Evolutionary conservation across 495 filamentous ascomycete genomes (phyloP).

Genomic region (Neurospora sp.): DNA sequence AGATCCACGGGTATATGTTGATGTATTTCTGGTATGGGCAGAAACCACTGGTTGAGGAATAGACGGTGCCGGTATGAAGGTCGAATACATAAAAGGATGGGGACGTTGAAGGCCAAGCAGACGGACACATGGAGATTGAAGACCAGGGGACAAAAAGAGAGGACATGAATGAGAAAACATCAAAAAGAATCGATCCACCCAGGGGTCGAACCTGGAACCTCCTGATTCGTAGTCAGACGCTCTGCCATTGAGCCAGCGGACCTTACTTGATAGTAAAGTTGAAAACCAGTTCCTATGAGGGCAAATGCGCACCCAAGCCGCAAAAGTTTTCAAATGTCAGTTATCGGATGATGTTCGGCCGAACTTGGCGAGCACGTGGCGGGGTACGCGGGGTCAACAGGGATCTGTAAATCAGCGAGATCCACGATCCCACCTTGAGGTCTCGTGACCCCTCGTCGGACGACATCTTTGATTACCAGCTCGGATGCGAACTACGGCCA

Average conservation of each 20-base stretch:
- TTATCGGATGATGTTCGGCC: neutral
- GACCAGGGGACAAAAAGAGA: neutral
- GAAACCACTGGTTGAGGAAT: conserved; percentile 11
- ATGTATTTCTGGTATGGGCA: conserved; percentile 22
- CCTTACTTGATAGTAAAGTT: neutral
- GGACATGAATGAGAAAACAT: neutral
- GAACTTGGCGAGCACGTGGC: neutral
- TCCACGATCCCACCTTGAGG: neutral
- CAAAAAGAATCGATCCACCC: neutral
- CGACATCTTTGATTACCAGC: neutral
- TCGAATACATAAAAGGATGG: neutral
- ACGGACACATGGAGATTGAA: neutral
- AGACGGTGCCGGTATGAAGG: neutral
- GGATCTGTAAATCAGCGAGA: neutral
- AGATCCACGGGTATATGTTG: conserved; percentile 36
- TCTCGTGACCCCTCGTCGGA: neutral
- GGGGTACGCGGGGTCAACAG: neutral
- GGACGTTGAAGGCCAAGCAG: neutral
- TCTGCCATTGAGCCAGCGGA: neutral
- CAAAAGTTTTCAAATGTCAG: neutral
- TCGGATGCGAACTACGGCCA: neutral
- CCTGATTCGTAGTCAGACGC: neutral
- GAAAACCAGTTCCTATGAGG: neutral
- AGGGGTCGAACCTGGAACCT: neutral
- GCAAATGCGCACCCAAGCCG: neutral